A percentile compares a stretch with the other conserved stretches of the same genome.
phyloP scores from a whole-genome alignment of 768 basidiomycete genomes.

The Infundibulicybe gibba region DNA sequence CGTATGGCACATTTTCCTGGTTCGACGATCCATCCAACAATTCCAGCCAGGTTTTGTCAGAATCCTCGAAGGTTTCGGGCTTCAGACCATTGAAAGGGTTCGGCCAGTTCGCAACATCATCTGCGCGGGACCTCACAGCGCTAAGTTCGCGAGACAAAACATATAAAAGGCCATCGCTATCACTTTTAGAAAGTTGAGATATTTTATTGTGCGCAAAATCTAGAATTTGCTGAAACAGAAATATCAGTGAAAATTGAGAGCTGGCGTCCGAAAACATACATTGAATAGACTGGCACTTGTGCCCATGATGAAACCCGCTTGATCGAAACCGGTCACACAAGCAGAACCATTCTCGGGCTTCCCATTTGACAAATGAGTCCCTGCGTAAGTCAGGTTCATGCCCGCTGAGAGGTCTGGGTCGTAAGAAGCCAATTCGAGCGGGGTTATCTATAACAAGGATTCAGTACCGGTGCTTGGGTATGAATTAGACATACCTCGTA shows the following conservation, averaged over 20 bases:
- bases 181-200: slow-evolving; percentile 28
- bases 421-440: slow-evolving; percentile 70
- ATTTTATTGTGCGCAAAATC: slow-evolving; percentile 42
- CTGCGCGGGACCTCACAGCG: slow-evolving; percentile 45
- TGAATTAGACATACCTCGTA: slow-evolving; percentile 44
- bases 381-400: slow-evolving; percentile 56
- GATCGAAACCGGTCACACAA: slow-evolving; percentile 76
- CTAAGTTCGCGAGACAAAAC: slow-evolving; percentile 44
- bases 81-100: slow-evolving; percentile 55
- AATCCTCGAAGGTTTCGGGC: slow-evolving; percentile 46
- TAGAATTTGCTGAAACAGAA: slow-evolving; percentile 39
- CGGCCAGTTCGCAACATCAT: slow-evolving; percentile 70
- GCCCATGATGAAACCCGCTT: slow-evolving; percentile 71
- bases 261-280: slow-evolving; percentile 22
- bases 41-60: slow-evolving; percentile 47
- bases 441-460: slow-evolving; percentile 39
- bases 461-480: neutral
- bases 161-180: slow-evolving; percentile 39
- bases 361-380: slow-evolving; percentile 62
- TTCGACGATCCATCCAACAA: slow-evolving; percentile 75
- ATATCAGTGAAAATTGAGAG: neutral
- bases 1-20: slow-evolving; percentile 66
- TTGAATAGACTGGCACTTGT: slow-evolving; percentile 71
- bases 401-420: slow-evolving; percentile 74
- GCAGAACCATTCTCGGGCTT: slow-evolving; percentile 46